Percentiles rank a stretch among this genome's conserved stretches.
Conservation (phyloP, 2,329 filamentous ascomycete genomes). For the Metarhizium sp. region DNA sequence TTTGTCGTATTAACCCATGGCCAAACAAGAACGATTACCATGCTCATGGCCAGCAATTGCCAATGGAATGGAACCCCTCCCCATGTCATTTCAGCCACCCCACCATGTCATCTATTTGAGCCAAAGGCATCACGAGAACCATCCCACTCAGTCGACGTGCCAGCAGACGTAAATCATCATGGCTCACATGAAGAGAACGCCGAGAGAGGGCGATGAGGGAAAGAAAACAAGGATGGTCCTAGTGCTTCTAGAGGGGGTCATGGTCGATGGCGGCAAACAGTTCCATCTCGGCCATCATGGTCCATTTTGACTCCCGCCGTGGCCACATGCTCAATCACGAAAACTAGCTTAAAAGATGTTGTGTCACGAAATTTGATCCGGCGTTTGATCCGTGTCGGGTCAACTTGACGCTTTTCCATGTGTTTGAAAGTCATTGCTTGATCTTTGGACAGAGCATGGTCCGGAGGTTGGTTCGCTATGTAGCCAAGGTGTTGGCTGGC, state of each 20-base stretch:
- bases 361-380: not conserved
- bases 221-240: not conserved
- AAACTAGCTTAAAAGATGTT: not conserved
- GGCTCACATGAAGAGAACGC: not conserved
- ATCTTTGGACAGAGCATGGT: not conserved
- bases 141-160: not conserved
- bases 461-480: not conserved
- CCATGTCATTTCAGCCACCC: not conserved
- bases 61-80: too few relatives aligned
- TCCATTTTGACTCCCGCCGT: not conserved
- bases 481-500: too few relatives aligned
- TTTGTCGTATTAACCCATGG: too few relatives aligned
- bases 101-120: not conserved
- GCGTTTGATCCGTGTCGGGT: not conserved
- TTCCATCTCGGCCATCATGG: not conserved
- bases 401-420: not conserved
- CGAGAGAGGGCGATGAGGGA: not conserved
- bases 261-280: too few relatives aligned
- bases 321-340: not conserved
- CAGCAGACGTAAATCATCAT: not conserved
- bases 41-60: too few relatives aligned
- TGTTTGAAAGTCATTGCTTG: not conserved
- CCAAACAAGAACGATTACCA: too few relatives aligned
- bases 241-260: too few relatives aligned
- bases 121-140: not conserved